Conservation (phyloP, 2,329 filamentous ascomycete genomes). For the Fusarium newnesense region DNA sequence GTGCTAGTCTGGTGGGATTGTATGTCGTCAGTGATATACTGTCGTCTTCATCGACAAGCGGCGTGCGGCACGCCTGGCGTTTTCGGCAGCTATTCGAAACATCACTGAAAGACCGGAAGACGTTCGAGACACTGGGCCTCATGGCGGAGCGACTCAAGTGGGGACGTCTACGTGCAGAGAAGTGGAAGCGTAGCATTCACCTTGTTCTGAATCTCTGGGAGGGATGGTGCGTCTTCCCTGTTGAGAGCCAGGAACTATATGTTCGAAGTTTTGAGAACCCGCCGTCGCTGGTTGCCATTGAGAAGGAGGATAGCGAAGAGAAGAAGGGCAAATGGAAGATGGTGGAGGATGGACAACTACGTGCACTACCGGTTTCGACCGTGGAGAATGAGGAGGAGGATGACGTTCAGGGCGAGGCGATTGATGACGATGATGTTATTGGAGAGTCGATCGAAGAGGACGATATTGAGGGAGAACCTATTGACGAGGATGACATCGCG, state of each 20-base stretch:
- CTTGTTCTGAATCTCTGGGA: constrained; percentile 78
- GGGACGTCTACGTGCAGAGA: constrained; percentile 84
- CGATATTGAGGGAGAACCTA: constrained; percentile 59
- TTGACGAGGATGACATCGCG: constrained; percentile 61
- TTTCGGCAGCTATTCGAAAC: constrained; percentile 84
- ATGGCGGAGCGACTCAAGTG: constrained; percentile 78
- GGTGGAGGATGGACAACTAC: constrained; percentile 51
- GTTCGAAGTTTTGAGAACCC: constrained; percentile 77
- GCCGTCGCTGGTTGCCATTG: constrained; percentile 55
- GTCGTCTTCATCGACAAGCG: constrained; percentile 78
- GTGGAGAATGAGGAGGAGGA: constrained; percentile 52
- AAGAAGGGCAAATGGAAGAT: constrained; percentile 61
- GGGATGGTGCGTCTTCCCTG: constrained; percentile 77
- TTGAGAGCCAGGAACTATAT: constrained; percentile 77
- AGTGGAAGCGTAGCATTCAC: constrained; percentile 82
- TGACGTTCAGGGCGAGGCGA: constrained; percentile 60
- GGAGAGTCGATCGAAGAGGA: constrained; percentile 59
- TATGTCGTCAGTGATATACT: constrained; percentile 84
- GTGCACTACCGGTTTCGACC: constrained; percentile 38
- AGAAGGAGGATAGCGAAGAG: constrained; percentile 42
- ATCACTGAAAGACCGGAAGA: constrained; percentile 72
- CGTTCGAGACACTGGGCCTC: constrained; percentile 79
- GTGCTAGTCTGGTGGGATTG: constrained; percentile 80
- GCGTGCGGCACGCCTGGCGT: constrained; percentile 85
- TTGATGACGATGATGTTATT: constrained; percentile 57